phyloP scores from a whole-genome alignment of 177 flowering plant genomes.

The Vitis hybrid region DNA sequence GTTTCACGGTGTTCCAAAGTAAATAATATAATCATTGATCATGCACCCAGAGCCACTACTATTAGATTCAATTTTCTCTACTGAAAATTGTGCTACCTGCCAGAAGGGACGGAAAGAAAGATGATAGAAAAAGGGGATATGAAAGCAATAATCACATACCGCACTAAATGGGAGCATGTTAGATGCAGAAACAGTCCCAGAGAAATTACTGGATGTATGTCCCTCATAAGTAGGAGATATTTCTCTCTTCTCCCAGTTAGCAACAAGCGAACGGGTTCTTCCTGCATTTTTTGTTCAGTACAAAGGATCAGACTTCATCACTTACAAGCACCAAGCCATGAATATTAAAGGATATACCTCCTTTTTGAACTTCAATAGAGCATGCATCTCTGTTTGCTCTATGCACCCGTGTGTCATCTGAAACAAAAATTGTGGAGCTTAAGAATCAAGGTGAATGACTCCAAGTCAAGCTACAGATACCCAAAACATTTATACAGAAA shows the following conservation, averaged over 20 bases:
- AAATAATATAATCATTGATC: too few relatives aligned
- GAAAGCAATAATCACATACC: conserved; percentile 32
- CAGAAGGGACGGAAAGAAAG: not conserved
- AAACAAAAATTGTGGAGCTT: conserved; percentile 13
- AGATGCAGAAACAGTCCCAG: conserved; percentile 35
- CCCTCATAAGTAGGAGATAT: conserved; percentile 46
- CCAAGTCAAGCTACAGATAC: too few relatives aligned
- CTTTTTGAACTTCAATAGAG: conserved; percentile 46
- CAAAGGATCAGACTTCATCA: not conserved
- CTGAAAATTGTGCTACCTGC: too few relatives aligned
- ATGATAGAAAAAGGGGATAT: not conserved
- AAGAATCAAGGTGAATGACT: too few relatives aligned
- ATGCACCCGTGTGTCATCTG: conserved; percentile 57
- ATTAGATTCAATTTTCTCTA: too few relatives aligned
- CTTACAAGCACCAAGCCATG: conserved; percentile 5
- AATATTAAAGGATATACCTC: conserved; percentile 45
- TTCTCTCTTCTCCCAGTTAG: conserved; percentile 74
- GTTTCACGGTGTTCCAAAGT: too few relatives aligned
- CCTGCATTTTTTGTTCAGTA: conserved; percentile 37
- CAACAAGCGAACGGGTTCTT: conserved; percentile 49
- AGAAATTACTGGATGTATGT: conserved; percentile 37
- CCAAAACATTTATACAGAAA: not conserved
- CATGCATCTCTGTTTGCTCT: conserved; percentile 40
- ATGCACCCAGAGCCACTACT: too few relatives aligned
- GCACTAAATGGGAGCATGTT: conserved; percentile 31